These are phyloP conservation scores for Prunus campanulata DNA, from an alignment of 306 rosid species.

Conservation along the genomic window DNA sequence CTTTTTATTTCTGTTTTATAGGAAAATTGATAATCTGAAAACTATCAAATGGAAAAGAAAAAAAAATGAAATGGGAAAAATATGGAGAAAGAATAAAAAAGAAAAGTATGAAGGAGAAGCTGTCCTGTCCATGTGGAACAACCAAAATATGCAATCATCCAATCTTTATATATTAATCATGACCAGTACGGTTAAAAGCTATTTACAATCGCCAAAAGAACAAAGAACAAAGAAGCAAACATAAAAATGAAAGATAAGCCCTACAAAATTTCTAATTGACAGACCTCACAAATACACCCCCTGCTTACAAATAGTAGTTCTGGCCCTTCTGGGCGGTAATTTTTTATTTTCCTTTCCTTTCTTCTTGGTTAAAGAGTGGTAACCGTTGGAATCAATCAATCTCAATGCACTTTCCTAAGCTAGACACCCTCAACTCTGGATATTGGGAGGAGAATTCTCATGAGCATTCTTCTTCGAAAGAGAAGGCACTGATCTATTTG, in stretches of 20 bases:
- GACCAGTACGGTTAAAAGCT: not conserved
- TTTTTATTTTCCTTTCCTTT: not conserved
- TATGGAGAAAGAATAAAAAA: too few relatives aligned
- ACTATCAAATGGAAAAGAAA: too few relatives aligned
- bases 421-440: constrained; percentile 40
- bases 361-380: not conserved
- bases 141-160: not conserved
- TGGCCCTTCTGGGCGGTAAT: not conserved
- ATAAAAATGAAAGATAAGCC: constrained; percentile 24
- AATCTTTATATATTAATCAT: not conserved
- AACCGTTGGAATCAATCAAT: constrained; percentile 1
- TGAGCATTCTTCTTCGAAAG: constrained; percentile 35
- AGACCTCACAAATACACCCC: constrained; percentile 15
- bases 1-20: too few relatives aligned
- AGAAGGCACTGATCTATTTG: constrained; percentile 36
- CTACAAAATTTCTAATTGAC: constrained; percentile 25
- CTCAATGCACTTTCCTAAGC: constrained; percentile 15
- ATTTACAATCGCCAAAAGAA: constrained; percentile 2
- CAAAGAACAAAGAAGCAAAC: not conserved
- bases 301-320: constrained; percentile 19
- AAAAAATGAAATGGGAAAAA: too few relatives aligned
- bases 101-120: too few relatives aligned
- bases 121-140: too few relatives aligned
- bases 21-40: too few relatives aligned
- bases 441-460: constrained; percentile 81